Conservation (phyloP, 116 monocot genomes). For the Cymodocea nodosa region DNA sequence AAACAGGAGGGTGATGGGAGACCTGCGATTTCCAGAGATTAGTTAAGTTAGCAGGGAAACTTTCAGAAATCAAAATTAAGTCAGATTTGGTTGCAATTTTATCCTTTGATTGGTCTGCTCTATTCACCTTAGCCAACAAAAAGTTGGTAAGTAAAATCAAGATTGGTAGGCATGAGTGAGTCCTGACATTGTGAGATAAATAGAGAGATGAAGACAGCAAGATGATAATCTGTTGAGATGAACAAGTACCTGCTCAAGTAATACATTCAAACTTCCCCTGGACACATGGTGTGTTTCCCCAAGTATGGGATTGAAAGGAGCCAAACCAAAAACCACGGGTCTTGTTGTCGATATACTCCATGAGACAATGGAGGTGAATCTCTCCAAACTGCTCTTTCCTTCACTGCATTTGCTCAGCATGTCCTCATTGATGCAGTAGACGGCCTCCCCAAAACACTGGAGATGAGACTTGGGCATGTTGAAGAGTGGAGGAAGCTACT, state of each 20-base stretch:
- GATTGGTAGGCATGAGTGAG: no score
- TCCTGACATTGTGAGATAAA: no score
- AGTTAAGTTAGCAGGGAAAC: no score
- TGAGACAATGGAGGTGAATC: conserved; percentile 60
- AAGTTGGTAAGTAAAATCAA: no score
- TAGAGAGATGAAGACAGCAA: no score
- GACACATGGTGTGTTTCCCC: conserved; percentile 97
- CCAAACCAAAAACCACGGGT: conserved; percentile 59
- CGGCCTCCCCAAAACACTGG: conserved; percentile 72
- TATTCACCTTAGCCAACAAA: no score
- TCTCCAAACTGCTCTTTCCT: conserved; percentile 52
- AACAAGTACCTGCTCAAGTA: conserved; percentile 67
- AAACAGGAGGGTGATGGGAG: conserved; percentile 85
- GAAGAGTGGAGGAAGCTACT: conserved; percentile 79
- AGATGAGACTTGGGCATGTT: conserved; percentile 98
- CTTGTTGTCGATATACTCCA: conserved; percentile 84
- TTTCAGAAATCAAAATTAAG: no score
- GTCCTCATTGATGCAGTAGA: conserved; percentile 60
- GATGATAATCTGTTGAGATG: no score
- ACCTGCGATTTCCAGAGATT: conserved; percentile 10
- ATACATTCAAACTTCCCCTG: conserved; percentile 58
- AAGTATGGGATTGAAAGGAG: conserved; percentile 87
- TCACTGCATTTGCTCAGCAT: conserved; percentile 37
- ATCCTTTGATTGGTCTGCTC: no score
- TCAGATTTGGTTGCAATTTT: no score